Evolutionary conservation across 1,284 basidiomycete genomes (phyloP), one percentile per base, ranked within the genome.

Genomic region (Earliella scabrosa): DNA sequence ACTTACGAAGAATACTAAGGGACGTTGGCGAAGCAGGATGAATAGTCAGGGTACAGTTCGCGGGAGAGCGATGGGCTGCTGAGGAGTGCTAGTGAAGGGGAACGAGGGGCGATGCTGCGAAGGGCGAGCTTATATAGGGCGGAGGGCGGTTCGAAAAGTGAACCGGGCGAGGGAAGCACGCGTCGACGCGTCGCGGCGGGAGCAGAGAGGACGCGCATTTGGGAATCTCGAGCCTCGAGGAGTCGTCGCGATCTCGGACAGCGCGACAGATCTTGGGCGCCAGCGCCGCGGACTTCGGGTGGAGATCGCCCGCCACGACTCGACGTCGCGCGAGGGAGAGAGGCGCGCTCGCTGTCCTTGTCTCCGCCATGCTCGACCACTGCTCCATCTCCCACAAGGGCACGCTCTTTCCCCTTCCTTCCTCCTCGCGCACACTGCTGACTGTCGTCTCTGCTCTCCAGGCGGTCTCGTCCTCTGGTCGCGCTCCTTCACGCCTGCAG

Each of bases 391-490:
- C 90, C 11, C 92, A 95, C 73, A 92, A 92, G 80, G 92, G 92
- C 89, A 47, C 23, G 60, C 51, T 53, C 57, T 9, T 39, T 26
- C 21, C n/a, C 26, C 13, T 13, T 32, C n/a, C 16, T 24, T 23
- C 40, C 29, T 29, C 24, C 24, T 32, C 18, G 8, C 26, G 26
- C 1, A 26, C 11, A 35, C n/a, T 18, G 38, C 46, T 52, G 43
- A 58, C 52, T 9, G 43, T 32, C 24, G 34, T 32, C 32, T 11
- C 44, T 45, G 32, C 23, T 46, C 47, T 60, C 54, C 67, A 95
- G 95, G 95, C 62, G 95, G 95, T 31, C 78, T 97, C 53, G 90
- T 98, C 34, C 81, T 98, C 32, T 98, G 94, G 94, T 93, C 92
- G 21, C 86, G 89, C 57, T 95, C 93, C 2, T 97, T 95, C 74